phyloP scores from a whole-genome alignment of 177 flowering plant genomes.

The Vitis hybrid region DNA sequence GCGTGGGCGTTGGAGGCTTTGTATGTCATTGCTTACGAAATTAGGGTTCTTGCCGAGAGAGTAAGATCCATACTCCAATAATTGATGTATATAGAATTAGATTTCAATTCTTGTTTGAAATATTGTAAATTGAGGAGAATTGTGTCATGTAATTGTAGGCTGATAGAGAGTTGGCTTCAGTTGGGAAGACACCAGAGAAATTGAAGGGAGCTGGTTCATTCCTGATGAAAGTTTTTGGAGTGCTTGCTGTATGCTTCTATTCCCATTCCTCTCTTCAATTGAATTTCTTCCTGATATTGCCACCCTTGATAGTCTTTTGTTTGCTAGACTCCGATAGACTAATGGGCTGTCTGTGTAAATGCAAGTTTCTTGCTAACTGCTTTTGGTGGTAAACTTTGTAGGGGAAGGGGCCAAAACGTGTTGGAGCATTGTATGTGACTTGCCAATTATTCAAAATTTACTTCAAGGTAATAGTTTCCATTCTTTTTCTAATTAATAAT shows the following conservation, averaged over 20 bases:
- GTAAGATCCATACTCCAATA: conserved; percentile 29
- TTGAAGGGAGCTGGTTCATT: conserved; percentile 98
- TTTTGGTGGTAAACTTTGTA: conserved; percentile 20
- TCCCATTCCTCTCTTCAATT: not conserved
- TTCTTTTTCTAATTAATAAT: not conserved
- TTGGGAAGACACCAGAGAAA: conserved; percentile 82
- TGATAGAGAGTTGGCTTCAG: conserved; percentile 79
- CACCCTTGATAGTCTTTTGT: not conserved
- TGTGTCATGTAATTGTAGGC: conserved; percentile 51
- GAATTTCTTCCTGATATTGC: not conserved
- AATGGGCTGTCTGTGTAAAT: not conserved
- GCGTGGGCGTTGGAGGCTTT: conserved; percentile 95
- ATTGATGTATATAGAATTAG: not conserved
- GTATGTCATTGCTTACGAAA: conserved; percentile 73
- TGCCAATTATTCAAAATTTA: conserved; percentile 95
- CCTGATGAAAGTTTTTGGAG: conserved; percentile 98
- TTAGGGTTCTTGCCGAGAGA: conserved; percentile 93
- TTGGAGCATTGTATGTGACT: conserved; percentile 95
- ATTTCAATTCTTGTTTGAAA: not conserved
- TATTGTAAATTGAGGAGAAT: not conserved
- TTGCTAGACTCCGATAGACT: not conserved
- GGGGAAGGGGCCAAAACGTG: conserved; percentile 98
- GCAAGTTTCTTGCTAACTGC: conserved; percentile 5
- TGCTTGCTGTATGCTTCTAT: conserved; percentile 75
- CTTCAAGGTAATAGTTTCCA: conserved; percentile 62